Percentiles rank a stretch among this genome's conserved stretches.
These are phyloP conservation scores for Plasmodium berghei DNA, from an alignment of 169 alveolate species.

Conservation along the genomic window DNA sequence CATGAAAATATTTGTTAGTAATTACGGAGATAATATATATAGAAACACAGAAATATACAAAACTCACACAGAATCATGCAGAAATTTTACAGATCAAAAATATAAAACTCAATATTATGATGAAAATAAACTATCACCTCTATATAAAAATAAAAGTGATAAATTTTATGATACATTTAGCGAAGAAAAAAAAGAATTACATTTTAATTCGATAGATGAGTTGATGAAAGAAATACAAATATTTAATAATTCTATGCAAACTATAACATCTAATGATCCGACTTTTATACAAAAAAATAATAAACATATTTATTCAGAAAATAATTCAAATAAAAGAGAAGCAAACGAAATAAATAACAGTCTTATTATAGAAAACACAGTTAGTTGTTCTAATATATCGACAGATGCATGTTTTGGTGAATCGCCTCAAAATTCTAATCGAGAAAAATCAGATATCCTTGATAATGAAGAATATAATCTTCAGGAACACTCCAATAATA, in stretches of 20 bases:
- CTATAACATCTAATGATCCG: conserved; percentile 21
- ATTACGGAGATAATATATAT: not conserved
- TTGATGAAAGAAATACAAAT: conserved; percentile 35
- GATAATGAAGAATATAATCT: too few species aligned
- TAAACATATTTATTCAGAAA: conserved; percentile 41
- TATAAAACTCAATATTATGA: conserved; percentile 7
- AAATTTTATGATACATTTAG: not conserved
- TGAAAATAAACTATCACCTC: conserved; percentile 24
- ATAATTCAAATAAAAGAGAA: conserved; percentile 27
- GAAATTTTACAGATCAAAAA: not conserved
- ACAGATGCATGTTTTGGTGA: too few species aligned
- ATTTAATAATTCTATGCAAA: conserved; percentile 51
- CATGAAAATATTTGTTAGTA: conserved; percentile 15
- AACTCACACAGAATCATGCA: conserved; percentile 1
- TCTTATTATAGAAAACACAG: not conserved
- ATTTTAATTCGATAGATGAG: conserved; percentile 24
- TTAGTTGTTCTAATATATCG: too few species aligned
- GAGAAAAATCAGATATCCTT: too few species aligned
- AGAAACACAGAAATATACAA: not conserved
- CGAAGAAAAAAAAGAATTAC: not conserved
- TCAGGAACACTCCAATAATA: too few species aligned
- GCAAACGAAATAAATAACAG: not conserved
- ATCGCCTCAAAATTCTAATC: too few species aligned
- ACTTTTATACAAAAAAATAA: conserved; percentile 8
- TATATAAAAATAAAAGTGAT: not conserved